A percentile compares a stretch with the other conserved stretches of the same genome.
These are phyloP conservation scores for Colletotrichum coccodes DNA, from an alignment of 2,329 filamentous ascomycete species.

Conservation along the genomic window DNA sequence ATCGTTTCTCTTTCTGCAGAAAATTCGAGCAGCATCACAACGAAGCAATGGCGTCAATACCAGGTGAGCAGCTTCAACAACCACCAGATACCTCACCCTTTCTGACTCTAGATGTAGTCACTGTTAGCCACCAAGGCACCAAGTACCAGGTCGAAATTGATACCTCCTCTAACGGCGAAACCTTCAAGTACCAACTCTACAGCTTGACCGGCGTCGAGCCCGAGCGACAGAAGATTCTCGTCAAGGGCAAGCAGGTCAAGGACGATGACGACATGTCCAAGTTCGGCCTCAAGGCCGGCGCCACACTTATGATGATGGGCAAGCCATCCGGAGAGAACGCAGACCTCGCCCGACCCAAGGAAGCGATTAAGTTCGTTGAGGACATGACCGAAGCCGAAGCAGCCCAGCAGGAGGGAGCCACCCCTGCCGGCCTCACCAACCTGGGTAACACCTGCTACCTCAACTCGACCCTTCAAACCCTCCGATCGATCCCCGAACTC, in stretches of 20 bases:
- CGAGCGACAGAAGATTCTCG: slow-evolving; percentile 92
- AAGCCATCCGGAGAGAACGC: slow-evolving; percentile 76
- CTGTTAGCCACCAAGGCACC: slow-evolving; percentile 95
- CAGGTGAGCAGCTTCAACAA: slow-evolving; percentile 52
- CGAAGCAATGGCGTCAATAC: slow-evolving; percentile 63
- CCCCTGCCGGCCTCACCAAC: slow-evolving; percentile 88
- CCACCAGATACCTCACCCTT: slow-evolving; percentile 13
- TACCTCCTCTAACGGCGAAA: slow-evolving; percentile 83
- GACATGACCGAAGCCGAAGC: slow-evolving; percentile 97
- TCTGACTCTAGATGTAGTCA: slow-evolving; percentile 65
- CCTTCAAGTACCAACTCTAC: slow-evolving; percentile 95
- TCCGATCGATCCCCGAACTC: slow-evolving; percentile 90
- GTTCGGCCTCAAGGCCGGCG: slow-evolving; percentile 85
- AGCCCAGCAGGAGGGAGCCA: slow-evolving; percentile 84
- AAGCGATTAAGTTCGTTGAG: slow-evolving; percentile 88
- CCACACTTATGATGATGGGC: slow-evolving; percentile 96
- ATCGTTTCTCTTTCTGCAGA: slow-evolving; percentile 25
- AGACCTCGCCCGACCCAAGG: slow-evolving; percentile 77
- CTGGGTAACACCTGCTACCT: slow-evolving; percentile 98
- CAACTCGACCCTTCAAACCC: slow-evolving; percentile 94
- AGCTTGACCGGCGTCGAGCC: slow-evolving; percentile 96
- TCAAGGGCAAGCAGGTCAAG: slow-evolving; percentile 95
- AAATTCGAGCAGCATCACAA: slow-evolving; percentile 13
- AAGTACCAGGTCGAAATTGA: slow-evolving; percentile 96
- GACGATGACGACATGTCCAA: slow-evolving; percentile 90